Conservation (phyloP, 495 filamentous ascomycete genomes). For the Cercophora newfieldiana region DNA sequence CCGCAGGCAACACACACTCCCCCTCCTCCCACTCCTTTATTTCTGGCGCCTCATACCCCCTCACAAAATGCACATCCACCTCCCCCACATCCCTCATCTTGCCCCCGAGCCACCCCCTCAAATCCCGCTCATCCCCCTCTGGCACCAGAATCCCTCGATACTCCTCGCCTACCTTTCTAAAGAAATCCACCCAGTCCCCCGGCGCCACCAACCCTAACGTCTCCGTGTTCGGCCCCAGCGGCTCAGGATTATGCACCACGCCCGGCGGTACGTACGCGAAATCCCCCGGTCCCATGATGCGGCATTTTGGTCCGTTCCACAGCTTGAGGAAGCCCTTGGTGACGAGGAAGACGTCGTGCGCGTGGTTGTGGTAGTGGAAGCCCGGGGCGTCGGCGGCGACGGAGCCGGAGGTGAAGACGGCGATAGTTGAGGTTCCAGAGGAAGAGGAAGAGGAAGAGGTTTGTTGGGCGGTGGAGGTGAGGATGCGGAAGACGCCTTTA, state of each 20-base stretch:
- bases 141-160: slow-evolving; percentile 53
- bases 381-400: slow-evolving; percentile 42
- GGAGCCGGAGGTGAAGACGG: slow-evolving; percentile 48
- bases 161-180: slow-evolving; percentile 50
- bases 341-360: slow-evolving; percentile 52
- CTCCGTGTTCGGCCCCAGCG: slow-evolving; percentile 27
- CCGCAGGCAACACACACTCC: not conserved
- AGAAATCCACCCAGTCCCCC: slow-evolving; percentile 57
- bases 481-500: slow-evolving; percentile 33
- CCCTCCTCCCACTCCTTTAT: not conserved
- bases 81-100: not conserved
- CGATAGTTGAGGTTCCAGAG: slow-evolving; percentile 46
- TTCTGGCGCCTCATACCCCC: not conserved
- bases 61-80: slow-evolving; percentile 6
- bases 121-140: slow-evolving; percentile 41
- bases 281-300: slow-evolving; percentile 48
- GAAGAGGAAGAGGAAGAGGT: slow-evolving; percentile 42
- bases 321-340: slow-evolving; percentile 49
- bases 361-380: slow-evolving; percentile 52
- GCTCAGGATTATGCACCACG: slow-evolving; percentile 16
- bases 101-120: not conserved
- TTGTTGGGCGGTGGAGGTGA: slow-evolving; percentile 49
- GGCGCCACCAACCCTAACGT: slow-evolving; percentile 47
- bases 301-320: slow-evolving; percentile 49
- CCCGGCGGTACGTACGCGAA: slow-evolving; percentile 53